Evolutionary conservation across 768 basidiomycete genomes (phyloP).

Genomic region (Kwoniella botswanensis): DNA sequence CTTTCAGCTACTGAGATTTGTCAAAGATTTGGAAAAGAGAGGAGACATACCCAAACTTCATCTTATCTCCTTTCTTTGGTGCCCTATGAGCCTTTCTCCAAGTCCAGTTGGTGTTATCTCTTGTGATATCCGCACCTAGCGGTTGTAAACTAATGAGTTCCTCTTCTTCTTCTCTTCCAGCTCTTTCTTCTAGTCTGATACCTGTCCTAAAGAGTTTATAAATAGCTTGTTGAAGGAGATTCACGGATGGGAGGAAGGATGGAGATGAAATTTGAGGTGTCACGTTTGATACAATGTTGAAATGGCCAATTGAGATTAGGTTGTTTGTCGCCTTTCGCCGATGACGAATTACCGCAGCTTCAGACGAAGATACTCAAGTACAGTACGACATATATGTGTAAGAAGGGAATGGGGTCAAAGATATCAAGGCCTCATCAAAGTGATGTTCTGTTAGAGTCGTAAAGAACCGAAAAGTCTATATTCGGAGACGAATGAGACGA

Average conservation of each 20-base stretch:
- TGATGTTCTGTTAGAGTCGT: too few relatives aligned
- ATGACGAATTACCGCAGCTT: neutral
- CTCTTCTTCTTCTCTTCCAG: conserved; percentile 2
- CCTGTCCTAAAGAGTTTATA: neutral
- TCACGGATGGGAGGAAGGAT: neutral
- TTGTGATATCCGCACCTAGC: conserved; percentile 7
- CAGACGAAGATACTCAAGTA: neutral
- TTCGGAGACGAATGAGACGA: too few relatives aligned
- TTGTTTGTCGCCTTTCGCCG: neutral
- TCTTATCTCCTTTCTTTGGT: conserved; percentile 46
- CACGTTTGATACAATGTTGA: conserved; percentile 8
- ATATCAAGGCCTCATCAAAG: too few relatives aligned
- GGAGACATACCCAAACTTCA: conserved; percentile 57
- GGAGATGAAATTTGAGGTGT: conserved; percentile 12
- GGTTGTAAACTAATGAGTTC: conserved; percentile 25
- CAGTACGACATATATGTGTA: neutral
- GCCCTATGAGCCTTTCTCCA: conserved; percentile 35
- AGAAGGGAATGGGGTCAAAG: neutral
- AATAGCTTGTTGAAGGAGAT: neutral
- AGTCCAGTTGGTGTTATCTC: conserved; percentile 23
- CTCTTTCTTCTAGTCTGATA: conserved; percentile 3
- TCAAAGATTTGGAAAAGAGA: neutral
- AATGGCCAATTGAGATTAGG: neutral
- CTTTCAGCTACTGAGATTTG: neutral
- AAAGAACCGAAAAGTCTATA: too few relatives aligned